phyloP scores from a whole-genome alignment of 768 basidiomycete genomes.

The Trichaptum fuscoviolaceum region DNA sequence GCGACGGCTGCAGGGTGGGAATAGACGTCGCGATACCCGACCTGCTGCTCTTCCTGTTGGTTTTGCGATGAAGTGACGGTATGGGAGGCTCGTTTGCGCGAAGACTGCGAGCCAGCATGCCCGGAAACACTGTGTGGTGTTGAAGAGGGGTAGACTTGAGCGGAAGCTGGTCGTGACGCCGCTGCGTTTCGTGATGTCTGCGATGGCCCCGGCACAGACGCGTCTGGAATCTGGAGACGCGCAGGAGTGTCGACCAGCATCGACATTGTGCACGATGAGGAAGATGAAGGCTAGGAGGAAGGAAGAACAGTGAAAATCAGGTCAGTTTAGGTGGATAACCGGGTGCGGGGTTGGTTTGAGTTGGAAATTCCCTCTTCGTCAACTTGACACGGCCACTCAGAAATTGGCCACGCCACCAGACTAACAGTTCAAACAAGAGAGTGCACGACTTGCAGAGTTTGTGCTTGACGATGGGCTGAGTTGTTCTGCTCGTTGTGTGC shows the following conservation, averaged over 20 bases:
- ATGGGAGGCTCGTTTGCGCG: slow-evolving; percentile 67
- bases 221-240: slow-evolving; percentile 40
- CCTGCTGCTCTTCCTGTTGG: slow-evolving; percentile 38
- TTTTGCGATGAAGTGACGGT: slow-evolving; percentile 51
- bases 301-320: background rate
- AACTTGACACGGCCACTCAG: background rate
- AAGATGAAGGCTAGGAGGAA: background rate
- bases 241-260: slow-evolving; percentile 1
- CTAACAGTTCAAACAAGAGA: background rate
- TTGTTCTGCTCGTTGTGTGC: background rate
- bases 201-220: slow-evolving; percentile 39
- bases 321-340: background rate
- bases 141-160: slow-evolving; percentile 44
- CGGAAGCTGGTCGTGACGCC: slow-evolving; percentile 52
- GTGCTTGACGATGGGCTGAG: background rate
- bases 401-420: background rate
- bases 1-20: slow-evolving; percentile 80
- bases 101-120: slow-evolving; percentile 18
- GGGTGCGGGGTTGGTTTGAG: background rate
- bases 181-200: slow-evolving; percentile 27
- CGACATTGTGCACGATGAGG: background rate
- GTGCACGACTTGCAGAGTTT: background rate
- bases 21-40: slow-evolving; percentile 67
- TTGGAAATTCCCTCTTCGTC: background rate
- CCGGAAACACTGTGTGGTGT: slow-evolving; percentile 30